Evolutionary conservation across 305 asterid genomes (phyloP).

Genomic region (Withania somnifera): DNA sequence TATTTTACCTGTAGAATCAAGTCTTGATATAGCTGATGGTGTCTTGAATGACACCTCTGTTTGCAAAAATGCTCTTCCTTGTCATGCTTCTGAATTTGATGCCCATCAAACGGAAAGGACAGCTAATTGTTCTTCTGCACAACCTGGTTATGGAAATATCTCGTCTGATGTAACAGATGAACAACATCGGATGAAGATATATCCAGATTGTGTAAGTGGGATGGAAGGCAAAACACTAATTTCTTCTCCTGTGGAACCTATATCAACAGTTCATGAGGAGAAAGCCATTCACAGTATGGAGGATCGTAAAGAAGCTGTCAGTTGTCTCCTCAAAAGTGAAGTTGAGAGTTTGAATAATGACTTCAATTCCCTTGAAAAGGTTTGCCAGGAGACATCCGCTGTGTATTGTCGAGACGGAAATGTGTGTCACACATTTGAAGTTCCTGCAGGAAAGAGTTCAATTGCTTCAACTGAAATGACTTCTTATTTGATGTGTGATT

Average conservation of each 20-base stretch:
- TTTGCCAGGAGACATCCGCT: not conserved
- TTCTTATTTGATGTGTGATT: not conserved
- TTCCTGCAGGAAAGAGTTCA: not conserved
- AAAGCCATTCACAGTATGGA: not conserved
- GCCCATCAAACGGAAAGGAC: not conserved
- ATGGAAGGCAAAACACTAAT: not conserved
- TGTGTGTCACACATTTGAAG: not conserved
- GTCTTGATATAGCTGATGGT: constrained; percentile 2
- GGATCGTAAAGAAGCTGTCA: constrained; percentile 6
- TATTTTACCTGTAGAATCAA: constrained; percentile 13
- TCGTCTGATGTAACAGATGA: not conserved
- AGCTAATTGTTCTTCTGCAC: not conserved
- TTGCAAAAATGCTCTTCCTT: not conserved
- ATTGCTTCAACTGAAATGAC: constrained; percentile 3
- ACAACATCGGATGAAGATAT: not conserved
- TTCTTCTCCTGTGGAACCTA: not conserved
- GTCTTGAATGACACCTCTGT: constrained; percentile 6
- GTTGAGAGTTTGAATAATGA: not conserved
- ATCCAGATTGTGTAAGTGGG: not conserved
- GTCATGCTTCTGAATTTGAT: not conserved
- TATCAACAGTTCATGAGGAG: not conserved
- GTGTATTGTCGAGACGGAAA: not conserved
- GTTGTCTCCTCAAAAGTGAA: not conserved
- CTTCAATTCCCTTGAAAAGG: not conserved
- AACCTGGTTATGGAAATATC: not conserved